A percentile compares a stretch with the other conserved stretches of the same genome.
Conservation (phyloP, 371 early-diverging fungal species). For the Chytridium lagenaria region DNA sequence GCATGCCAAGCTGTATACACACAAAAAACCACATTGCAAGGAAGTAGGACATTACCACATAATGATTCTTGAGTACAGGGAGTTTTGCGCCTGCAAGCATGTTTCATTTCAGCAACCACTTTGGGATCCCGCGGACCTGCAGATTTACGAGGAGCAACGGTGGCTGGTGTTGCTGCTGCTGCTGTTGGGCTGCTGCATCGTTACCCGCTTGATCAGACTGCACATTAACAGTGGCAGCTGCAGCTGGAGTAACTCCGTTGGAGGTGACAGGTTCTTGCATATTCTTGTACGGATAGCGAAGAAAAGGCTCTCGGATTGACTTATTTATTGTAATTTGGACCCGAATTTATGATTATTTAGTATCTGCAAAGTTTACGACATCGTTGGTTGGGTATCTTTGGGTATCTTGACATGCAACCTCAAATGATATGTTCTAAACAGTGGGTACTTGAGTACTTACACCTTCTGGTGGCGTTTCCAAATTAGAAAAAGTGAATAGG, state of each 20-base stretch:
- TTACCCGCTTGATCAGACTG: neutral
- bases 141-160: neutral
- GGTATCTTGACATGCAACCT: too few relatives aligned
- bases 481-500: too few relatives aligned
- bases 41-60: neutral
- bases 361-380: too few relatives aligned
- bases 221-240: neutral
- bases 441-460: too few relatives aligned
- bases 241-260: neutral
- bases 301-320: too few relatives aligned
- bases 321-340: too few relatives aligned
- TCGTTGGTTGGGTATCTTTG: too few relatives aligned
- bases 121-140: neutral
- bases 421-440: too few relatives aligned
- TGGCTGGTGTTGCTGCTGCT: neutral
- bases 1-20: neutral
- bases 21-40: neutral
- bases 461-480: too few relatives aligned
- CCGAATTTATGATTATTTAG: too few relatives aligned
- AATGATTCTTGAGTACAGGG: constrained; percentile 1
- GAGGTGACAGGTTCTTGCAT: neutral
- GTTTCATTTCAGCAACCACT: neutral
- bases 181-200: too few relatives aligned
- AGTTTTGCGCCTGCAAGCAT: neutral
- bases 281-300: too few relatives aligned